Base-by-base conservation (phyloP, 2,329 filamentous ascomycete species). In the Didymella keratinophila region DNA sequence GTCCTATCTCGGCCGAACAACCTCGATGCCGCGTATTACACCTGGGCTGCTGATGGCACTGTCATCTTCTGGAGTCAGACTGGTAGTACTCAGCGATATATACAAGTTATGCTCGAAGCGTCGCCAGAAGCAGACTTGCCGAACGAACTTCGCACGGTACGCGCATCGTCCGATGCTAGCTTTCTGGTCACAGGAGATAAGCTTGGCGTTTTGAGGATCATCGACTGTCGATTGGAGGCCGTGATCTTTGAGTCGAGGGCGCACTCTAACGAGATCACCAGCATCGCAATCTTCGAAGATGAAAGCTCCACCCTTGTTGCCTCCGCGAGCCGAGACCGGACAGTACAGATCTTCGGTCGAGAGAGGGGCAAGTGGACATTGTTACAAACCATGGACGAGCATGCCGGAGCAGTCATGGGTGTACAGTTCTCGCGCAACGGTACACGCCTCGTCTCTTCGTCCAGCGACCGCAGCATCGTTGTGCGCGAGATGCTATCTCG, bases 341-440 rank as follows among this genome's bases (percentile, higher is more conserved):
- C 90, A n/a, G 86, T 94, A 1, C 95, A 99, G 74, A 80, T 99
- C n/a, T 98, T 97, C 73, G 83, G 86, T 60, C 51, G 52, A n/a
- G 82, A 82, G 23, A 80, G 78, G 12, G 84, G 86, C 2, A 78
- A 78, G 2, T 89, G 96, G 76, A 86, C 90, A 57, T 85, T 97
- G 56, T 86, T 97, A 50, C 95, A 99, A 75, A 99, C 95, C 0
- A 85, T 98, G 71, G 88, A 91, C 55, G 94, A 99, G 67, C 96
- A 98, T 76, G 88, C 93, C 28, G 92, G 93, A 21, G 91, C 91
- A 63, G 93, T 99, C 18, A 89, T 85, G 53, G 88, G 89, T 27
- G 79, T 97, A 27, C 82, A 93, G 9, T 92, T 96, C 57, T 86
- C 90, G 2, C 84, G 89, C 41, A 86, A 92, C 73, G 87, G 87